Conservation (phyloP, 768 basidiomycete genomes). For the Boletus eberwhitei region DNA sequence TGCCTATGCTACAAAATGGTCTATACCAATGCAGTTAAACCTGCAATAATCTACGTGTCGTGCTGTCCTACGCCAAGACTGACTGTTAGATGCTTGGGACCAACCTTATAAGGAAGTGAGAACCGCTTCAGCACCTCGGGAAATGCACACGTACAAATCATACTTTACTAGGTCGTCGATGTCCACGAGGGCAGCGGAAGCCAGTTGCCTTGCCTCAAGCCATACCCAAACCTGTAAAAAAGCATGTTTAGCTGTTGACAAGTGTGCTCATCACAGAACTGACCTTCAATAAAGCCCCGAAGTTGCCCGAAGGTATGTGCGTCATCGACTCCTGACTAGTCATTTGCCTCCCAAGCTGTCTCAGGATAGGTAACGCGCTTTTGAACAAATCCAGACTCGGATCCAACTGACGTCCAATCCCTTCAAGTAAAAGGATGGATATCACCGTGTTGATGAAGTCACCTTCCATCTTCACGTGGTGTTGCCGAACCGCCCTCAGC, state of each 20-base stretch:
- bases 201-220: slow-evolving; percentile 88
- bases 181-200: slow-evolving; percentile 71
- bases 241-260: not conserved
- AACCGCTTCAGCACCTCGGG: not conserved
- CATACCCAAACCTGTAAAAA: slow-evolving; percentile 78
- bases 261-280: slow-evolving; percentile 13
- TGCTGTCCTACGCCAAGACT: not conserved
- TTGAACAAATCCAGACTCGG: slow-evolving; percentile 93
- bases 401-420: slow-evolving; percentile 92
- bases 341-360: slow-evolving; percentile 91
- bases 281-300: slow-evolving; percentile 89
- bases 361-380: slow-evolving; percentile 88
- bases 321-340: slow-evolving; percentile 64
- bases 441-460: slow-evolving; percentile 99
- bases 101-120: slow-evolving; percentile 39
- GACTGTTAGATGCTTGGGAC: slow-evolving; percentile 42
- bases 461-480: slow-evolving; percentile 98
- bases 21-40: slow-evolving; percentile 1
- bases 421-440: slow-evolving; percentile 88
- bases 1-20: slow-evolving; percentile 22
- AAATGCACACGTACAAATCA: slow-evolving; percentile 62
- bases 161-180: slow-evolving; percentile 85
- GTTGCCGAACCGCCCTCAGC: slow-evolving; percentile 76
- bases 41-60: slow-evolving; percentile 13
- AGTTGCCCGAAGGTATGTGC: slow-evolving; percentile 62